Evolutionary conservation across 345 rosid species (phyloP).

Genomic region (Gossypium longicalyx): DNA sequence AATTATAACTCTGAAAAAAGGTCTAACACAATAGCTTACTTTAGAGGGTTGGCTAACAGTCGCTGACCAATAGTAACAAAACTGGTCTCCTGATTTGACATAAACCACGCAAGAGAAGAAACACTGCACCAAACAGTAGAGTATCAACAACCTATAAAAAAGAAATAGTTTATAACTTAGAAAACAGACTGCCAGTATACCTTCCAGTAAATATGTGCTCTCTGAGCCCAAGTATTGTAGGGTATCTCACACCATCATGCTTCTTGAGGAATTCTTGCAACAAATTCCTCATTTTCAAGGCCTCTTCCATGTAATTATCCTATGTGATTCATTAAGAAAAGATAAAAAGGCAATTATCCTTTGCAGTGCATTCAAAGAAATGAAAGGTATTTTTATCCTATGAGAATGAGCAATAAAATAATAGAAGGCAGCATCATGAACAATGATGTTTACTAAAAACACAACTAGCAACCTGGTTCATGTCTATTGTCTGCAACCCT

Average conservation of each 20-base stretch:
- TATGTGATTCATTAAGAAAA: constrained; percentile 13
- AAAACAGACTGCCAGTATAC: constrained; percentile 31
- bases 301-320: constrained; percentile 99
- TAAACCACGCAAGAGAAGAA: constrained; percentile 99
- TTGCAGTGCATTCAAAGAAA: background rate
- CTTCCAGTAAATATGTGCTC: constrained; percentile 99
- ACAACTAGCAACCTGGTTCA: constrained; percentile 74
- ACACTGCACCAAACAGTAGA: constrained; percentile 56
- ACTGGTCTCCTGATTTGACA: constrained; percentile 99
- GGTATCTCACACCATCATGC: constrained; percentile 89
- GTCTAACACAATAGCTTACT: constrained; percentile 39
- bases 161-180: background rate
- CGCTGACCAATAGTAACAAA: constrained; percentile 99
- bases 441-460: background rate
- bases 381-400: background rate
- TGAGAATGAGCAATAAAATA: background rate
- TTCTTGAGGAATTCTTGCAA: constrained; percentile 89
- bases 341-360: background rate
- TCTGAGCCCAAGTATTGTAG: constrained; percentile 95
- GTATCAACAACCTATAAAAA: constrained; percentile 6
- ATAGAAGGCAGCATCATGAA: background rate
- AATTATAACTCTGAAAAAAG: background rate
- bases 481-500: constrained; percentile 96
- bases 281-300: constrained; percentile 93
- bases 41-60: constrained; percentile 88